phyloP scores from a whole-genome alignment of 1,284 basidiomycete genomes.

The Microbotryomycetes sp. region DNA sequence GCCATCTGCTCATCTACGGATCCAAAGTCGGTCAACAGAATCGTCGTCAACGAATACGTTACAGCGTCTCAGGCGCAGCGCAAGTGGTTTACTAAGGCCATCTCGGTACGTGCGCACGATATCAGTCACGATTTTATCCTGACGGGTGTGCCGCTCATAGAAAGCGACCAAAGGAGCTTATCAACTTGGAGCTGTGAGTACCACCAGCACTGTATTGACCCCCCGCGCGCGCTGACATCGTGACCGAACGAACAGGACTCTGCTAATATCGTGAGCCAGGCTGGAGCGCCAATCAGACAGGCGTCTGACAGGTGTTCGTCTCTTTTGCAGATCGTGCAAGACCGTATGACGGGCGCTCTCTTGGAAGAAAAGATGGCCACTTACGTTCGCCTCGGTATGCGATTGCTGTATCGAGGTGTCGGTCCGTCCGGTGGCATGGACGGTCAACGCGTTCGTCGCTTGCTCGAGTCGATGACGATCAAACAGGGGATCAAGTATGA shows the following conservation, averaged over 20 bases:
- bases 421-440: conserved; percentile 86
- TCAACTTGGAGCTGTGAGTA: conserved; percentile 73
- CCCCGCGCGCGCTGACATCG: no score
- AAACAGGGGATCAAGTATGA: conserved; percentile 96
- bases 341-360: conserved; percentile 78
- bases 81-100: conserved; percentile 89
- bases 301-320: no score
- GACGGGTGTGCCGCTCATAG: background rate
- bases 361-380: conserved; percentile 98
- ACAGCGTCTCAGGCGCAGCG: conserved; percentile 91
- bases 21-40: conserved; percentile 83
- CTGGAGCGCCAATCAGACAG: no score
- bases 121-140: background rate
- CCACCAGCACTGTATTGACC: conserved; percentile 30
- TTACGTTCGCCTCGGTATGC: conserved; percentile 55
- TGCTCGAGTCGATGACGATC: conserved; percentile 81
- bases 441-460: conserved; percentile 67
- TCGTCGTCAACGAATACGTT: conserved; percentile 88
- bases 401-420: conserved; percentile 26
- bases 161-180: conserved; percentile 66
- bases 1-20: conserved; percentile 80
- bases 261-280: conserved; percentile 68
- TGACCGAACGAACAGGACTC: no score
- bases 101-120: conserved; percentile 40
- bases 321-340: conserved; percentile 59